Evolutionary conservation across 148 eudicot genomes (phyloP).

Genomic region (Tetragonia tetragonoides): DNA sequence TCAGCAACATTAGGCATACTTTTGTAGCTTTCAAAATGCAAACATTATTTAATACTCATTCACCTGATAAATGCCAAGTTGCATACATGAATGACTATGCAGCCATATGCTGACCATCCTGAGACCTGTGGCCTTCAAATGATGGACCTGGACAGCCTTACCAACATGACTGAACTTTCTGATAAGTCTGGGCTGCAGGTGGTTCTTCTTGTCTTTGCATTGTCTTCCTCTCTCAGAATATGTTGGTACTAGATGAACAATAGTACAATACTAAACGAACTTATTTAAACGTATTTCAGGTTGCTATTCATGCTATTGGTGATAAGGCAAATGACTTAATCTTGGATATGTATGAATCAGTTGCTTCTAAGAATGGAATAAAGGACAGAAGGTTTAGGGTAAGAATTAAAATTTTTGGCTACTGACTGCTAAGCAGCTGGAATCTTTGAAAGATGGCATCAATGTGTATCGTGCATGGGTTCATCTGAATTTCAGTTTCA

Average conservation of each 20-base stretch:
- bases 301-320: slow-evolving; percentile 95
- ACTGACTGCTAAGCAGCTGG: not conserved
- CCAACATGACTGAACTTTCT: slow-evolving; percentile 59
- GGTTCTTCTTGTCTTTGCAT: slow-evolving; percentile 19
- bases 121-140: slow-evolving; percentile 76
- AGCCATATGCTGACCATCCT: slow-evolving; percentile 87
- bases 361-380: slow-evolving; percentile 58
- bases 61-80: not conserved
- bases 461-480: not conserved
- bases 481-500: slow-evolving; percentile 3
- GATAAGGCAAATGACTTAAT: slow-evolving; percentile 84
- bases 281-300: slow-evolving; percentile 40
- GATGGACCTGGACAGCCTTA: slow-evolving; percentile 55
- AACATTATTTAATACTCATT: not conserved
- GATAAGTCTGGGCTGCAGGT: slow-evolving; percentile 90
- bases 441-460: not conserved
- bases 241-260: not conserved
- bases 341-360: slow-evolving; percentile 79
- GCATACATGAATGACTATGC: slow-evolving; percentile 5
- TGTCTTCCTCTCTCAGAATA: not conserved
- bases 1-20: not conserved
- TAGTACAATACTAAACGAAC: not conserved
- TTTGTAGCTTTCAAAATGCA: not conserved
- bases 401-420: slow-evolving; percentile 13
- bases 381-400: slow-evolving; percentile 92